Evolutionary conservation across 2,329 filamentous ascomycete species (phyloP), one percentile per base, ranked within the genome.

Genomic region (Cryphonectria japonica): DNA sequence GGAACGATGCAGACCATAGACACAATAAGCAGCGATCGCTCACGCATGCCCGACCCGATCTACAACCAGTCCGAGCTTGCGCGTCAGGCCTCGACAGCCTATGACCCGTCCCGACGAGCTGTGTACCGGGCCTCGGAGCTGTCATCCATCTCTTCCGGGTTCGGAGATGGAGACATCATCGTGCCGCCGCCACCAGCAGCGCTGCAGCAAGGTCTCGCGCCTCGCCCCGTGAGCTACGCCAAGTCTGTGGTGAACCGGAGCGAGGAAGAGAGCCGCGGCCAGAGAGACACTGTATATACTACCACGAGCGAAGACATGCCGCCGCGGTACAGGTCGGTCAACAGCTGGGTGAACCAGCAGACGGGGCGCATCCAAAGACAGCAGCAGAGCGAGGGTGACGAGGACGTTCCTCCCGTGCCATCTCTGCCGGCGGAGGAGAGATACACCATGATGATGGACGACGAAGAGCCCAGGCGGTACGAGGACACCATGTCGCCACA

Each of bases 281-380:
- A 78, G 46, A 82, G 86, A 41, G 86, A 88, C 61, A 88, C 86
- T 0, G 78, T 86, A 2, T 87, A 85, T 74, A 88, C 87, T 0
- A 80, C 83, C 66, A 81, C 83, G 4, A 88, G 85, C 66, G 84
- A 89, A 46, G 87, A 90, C 72, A 78, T 80, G 61, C 84, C 87
- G 6, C 82, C 87, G 19, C 84, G 85, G 5, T 91, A 90, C 77
- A 84, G 87, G 50, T 85, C 83, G 8, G 83, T 92, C 69, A 84
- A 83, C 69, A 90, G 88, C 41, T 92, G 90, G 90, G 89, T 92
- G 1, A 85, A 85, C 74, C 88, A 92, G 76, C 89, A 92, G 78
- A 85, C 85, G 11, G 85, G 85, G 2, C 83, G 87, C 2, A 78
- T 89, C 41, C 84, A 84, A 75, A 82, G 85, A 37, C 84, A 83